phyloP scores from a whole-genome alignment of 495 filamentous ascomycete genomes.

The Recurvomyces mirabilis region DNA sequence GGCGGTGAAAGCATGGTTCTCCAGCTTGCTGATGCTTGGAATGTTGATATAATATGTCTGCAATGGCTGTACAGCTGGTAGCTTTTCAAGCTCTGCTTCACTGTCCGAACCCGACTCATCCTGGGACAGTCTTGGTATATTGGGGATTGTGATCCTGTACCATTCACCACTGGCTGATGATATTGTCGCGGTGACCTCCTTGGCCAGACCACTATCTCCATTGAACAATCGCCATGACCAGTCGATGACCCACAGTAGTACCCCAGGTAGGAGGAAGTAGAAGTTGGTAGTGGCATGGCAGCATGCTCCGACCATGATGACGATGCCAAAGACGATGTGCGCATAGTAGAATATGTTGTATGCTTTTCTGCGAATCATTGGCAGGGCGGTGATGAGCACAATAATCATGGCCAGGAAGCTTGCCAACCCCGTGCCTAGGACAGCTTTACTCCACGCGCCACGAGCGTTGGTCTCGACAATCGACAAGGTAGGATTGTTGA shows the following conservation, averaged over 20 bases:
- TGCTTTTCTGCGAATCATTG: background rate
- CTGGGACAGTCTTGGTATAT: no score
- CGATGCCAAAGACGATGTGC: background rate
- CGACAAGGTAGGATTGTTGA: background rate
- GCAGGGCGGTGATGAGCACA: background rate
- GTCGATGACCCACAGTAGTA: background rate
- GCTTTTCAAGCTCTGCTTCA: background rate
- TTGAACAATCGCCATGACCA: background rate
- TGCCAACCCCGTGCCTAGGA: background rate
- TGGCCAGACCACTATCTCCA: background rate
- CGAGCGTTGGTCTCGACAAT: background rate
- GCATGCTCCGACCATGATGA: background rate
- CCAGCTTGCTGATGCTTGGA: background rate
- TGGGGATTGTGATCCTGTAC: background rate
- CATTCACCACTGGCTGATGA: background rate
- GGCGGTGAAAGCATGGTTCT: constrained; percentile 1
- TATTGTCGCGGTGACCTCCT: background rate
- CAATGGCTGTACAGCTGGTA: background rate
- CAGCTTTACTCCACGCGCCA: background rate
- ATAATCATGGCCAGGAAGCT: background rate
- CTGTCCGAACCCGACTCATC: background rate
- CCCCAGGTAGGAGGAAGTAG: background rate
- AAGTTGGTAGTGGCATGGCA: background rate
- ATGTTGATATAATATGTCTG: constrained; percentile 5
- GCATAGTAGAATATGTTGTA: background rate